Base-by-base conservation (phyloP, 2,329 filamentous ascomycete genomes). In the Monosporascus sp. region DNA sequence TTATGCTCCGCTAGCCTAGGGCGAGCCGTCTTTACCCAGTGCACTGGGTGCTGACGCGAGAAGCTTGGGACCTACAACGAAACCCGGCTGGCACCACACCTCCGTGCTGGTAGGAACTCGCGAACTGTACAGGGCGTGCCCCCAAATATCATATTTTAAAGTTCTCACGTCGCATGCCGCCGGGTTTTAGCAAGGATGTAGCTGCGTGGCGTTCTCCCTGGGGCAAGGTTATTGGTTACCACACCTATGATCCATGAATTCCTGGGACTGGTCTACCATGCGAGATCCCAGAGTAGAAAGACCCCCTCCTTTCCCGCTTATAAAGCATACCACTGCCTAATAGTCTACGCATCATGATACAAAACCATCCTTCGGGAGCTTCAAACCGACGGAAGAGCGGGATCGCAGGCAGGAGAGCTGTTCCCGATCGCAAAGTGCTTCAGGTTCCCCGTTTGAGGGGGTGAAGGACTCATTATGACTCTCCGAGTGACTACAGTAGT, bases 1-100 rank as follows among this genome's bases (percentile, higher is more conserved):
- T 24, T 41, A 18, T 17, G 42, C 15, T 46, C 24, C 24, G 17
- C 15, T 15, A 31, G 42, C 20, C 25, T 46, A 8, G 24, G n/a
- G 6, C 42, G 11, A 34, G 24, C 31, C 25, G 42, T 46, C 14
- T 17, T 27, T 24, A 22, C 14, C 8, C 42, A 4, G 25, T 1
- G 5, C 42, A 31, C 42, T 57, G 54, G 51, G 57, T 61, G 59
- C 59, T 61, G 59, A 61, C 56, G 56, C 55, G 54, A 60, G 58
- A 62, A 60, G 54, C 54, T 60, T 59, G 54, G 52, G 50, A 51
- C 51, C 53, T 18, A 24, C 20, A 27, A 25, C 25, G 14, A 11
- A 24, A 17, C 3, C 20, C 24, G 1, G 41, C 24, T 27, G 42
- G 25, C 24, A 45, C 22, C 24, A 31, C 24, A 46, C 42, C 42